Base-by-base conservation (phyloP, 1,139 yeast species). In the Williopsis jadinii region DNA sequence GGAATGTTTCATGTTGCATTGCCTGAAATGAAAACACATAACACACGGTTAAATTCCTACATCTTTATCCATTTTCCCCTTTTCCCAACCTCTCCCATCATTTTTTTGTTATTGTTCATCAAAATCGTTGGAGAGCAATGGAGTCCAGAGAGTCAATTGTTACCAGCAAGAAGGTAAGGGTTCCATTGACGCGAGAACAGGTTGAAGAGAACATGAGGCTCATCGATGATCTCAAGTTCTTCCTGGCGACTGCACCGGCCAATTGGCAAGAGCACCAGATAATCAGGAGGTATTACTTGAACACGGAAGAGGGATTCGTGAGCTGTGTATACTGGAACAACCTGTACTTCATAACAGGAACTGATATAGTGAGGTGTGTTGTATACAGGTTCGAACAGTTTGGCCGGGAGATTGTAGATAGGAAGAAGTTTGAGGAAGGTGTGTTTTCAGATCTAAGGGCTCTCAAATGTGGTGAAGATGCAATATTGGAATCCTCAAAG, bases 351-450 rank as follows among this genome's bases (percentile, higher is more conserved):
- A 76, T 92, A 40, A 90, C 97, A 1, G 98, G 98, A 8, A 92
- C 97, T 0, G 98, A 92, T 66, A 90, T 92, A 44, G 96, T 92
- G 34, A 77, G 96, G 45, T 85, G 95, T 60, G 78, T 94, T 41
- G 84, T 90, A 26, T 92, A 85, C 62, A 79, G 94, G 51, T 85
- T 92, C 66, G 83, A 83, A 54, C 92, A 88, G 53, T 86, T 92
- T 66, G 98, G 98, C 3, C 70, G 97, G 44, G 77, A 77, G 50
- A 81, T 92, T 37, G 63, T 77, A 32, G 96, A 92, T 61, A 71
- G 95, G 51, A 90, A 92, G 64, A 92, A 92, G 66, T 92, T 92
- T 59, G 98, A 92, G 66, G 98, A 92, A 65, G 97, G 97, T 32
- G 80, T 92, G 40, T 92, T 92, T 54, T 84, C 95, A 4, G 97